These are phyloP conservation scores for Lentinus tigrinus DNA, from an alignment of 768 basidiomycete genomes.

Conservation along the genomic window DNA sequence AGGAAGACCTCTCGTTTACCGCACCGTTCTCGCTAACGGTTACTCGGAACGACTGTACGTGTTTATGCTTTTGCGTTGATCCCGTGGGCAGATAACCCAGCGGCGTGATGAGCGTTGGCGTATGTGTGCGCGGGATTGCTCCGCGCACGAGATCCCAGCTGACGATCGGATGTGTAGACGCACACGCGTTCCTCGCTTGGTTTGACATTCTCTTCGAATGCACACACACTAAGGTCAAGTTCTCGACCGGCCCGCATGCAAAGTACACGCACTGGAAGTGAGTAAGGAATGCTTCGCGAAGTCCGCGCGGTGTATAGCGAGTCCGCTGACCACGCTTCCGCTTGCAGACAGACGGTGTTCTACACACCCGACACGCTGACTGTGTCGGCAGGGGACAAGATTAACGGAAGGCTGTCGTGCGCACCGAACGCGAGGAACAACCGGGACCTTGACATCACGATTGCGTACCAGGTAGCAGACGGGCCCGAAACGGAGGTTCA, in stretches of 20 bases:
- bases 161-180: slow-evolving; percentile 48
- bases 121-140: no score
- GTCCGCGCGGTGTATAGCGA: neutral
- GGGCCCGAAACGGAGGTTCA: slow-evolving; percentile 41
- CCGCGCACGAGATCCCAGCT: neutral
- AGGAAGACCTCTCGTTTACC: slow-evolving; percentile 90
- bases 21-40: slow-evolving; percentile 77
- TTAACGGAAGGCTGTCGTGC: slow-evolving; percentile 73
- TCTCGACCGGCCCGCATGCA: slow-evolving; percentile 97
- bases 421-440: slow-evolving; percentile 91
- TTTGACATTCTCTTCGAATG: slow-evolving; percentile 96
- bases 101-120: no score
- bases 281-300: slow-evolving; percentile 32
- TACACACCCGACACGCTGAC: slow-evolving; percentile 84
- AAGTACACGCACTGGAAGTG: slow-evolving; percentile 97
- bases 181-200: slow-evolving; percentile 99
- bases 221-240: slow-evolving; percentile 93
- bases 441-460: slow-evolving; percentile 89
- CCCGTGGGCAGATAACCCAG: no score
- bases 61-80: neutral
- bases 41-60: slow-evolving; percentile 88
- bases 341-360: slow-evolving; percentile 88
- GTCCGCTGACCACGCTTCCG: neutral
- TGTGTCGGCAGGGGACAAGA: slow-evolving; percentile 65
- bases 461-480: slow-evolving; percentile 54